Conservation (phyloP, 106 monocot genomes). For the Allium sativum region DNA sequence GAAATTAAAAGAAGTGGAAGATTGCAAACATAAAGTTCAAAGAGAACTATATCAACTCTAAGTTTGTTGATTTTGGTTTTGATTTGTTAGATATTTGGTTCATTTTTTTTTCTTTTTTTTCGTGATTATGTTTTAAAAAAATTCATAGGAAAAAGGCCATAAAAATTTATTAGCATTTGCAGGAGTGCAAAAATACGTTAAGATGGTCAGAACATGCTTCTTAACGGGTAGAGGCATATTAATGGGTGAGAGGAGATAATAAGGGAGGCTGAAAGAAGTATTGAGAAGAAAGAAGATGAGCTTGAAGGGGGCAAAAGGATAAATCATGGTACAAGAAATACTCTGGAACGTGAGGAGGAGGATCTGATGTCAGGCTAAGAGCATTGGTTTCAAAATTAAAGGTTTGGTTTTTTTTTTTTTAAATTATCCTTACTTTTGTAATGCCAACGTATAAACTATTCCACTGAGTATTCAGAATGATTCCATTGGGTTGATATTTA, state of each 20-base stretch:
- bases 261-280: slow-evolving; percentile 35
- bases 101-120: no score
- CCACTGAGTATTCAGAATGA: no score
- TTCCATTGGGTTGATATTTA: no score
- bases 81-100: neutral
- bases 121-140: neutral
- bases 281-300: slow-evolving; percentile 64
- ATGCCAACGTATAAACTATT: no score
- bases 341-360: slow-evolving; percentile 67
- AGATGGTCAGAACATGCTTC: slow-evolving; percentile 73
- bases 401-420: slow-evolving; percentile 44
- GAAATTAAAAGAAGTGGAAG: slow-evolving; percentile 61
- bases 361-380: slow-evolving; percentile 39
- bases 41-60: slow-evolving; percentile 52
- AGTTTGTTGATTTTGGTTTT: slow-evolving; percentile 34
- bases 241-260: slow-evolving; percentile 71
- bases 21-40: slow-evolving; percentile 53
- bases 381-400: slow-evolving; percentile 49
- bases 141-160: slow-evolving; percentile 45
- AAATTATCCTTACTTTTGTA: neutral
- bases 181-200: slow-evolving; percentile 56
- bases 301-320: slow-evolving; percentile 39
- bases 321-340: slow-evolving; percentile 16
- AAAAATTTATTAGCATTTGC: slow-evolving; percentile 51
- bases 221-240: slow-evolving; percentile 63